Percentiles rank a stretch among this genome's conserved stretches.
Evolutionary conservation across 768 basidiomycete genomes (phyloP).

Genomic region (Asterophora parasitica): DNA sequence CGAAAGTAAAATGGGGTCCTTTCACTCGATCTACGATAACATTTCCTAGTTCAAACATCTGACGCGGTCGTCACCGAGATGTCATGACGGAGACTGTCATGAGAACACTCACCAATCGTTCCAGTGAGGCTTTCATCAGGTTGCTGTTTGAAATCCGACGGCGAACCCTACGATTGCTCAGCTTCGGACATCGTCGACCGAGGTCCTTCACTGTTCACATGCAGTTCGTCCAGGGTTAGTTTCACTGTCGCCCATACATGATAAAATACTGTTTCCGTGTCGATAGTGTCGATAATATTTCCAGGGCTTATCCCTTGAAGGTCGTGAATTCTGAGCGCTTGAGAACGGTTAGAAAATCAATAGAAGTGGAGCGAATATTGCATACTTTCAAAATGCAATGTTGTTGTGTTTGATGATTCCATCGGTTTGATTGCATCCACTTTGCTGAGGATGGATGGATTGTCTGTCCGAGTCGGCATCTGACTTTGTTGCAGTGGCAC

Average conservation of each 20-base stretch:
- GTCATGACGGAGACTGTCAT: slow-evolving; percentile 4
- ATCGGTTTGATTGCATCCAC: slow-evolving; percentile 8
- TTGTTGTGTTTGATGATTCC: slow-evolving; percentile 17
- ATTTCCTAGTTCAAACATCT: slow-evolving; percentile 50
- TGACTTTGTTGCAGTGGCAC: background rate
- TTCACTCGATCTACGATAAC: slow-evolving; percentile 38
- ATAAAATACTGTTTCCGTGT: slow-evolving; percentile 19
- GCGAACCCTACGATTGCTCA: slow-evolving; percentile 2
- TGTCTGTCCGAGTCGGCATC: slow-evolving; percentile 4
- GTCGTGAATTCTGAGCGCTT: slow-evolving; percentile 20
- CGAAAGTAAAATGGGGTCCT: slow-evolving; percentile 46
- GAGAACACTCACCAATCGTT: slow-evolving; percentile 25
- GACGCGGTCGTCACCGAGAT: slow-evolving; percentile 5
- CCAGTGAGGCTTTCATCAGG: slow-evolving; percentile 17
- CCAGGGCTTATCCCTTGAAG: slow-evolving; percentile 25
- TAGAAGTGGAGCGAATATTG: background rate
- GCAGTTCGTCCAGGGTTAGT: slow-evolving; percentile 22
- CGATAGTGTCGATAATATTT: slow-evolving; percentile 16
- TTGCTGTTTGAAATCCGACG: slow-evolving; percentile 8
- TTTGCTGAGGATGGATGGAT: no score
- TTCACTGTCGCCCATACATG: slow-evolving; percentile 29
- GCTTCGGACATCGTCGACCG: slow-evolving; percentile 3
- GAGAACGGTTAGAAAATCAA: background rate
- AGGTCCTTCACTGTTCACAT: background rate
- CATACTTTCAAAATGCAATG: slow-evolving; percentile 41